Conservation (phyloP, 1,284 basidiomycete species). For the Papiliotrema terrestris region DNA sequence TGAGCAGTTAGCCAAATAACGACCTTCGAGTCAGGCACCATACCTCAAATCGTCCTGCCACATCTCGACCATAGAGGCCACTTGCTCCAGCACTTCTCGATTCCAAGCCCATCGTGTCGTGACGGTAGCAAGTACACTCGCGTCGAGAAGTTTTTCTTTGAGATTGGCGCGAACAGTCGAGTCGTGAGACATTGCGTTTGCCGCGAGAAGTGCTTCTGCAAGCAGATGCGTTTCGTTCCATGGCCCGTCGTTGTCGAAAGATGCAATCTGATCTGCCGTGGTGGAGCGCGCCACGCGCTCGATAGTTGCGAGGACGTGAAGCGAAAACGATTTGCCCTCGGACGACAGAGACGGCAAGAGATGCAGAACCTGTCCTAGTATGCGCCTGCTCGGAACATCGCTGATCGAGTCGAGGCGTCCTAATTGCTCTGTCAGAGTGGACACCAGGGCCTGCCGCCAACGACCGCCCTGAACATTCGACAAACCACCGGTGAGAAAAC, state of each 20-base stretch:
- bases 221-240: slow-evolving; percentile 39
- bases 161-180: slow-evolving; percentile 16
- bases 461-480: slow-evolving; percentile 47
- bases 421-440: slow-evolving; percentile 18
- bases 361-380: slow-evolving; percentile 31
- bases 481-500: slow-evolving; percentile 42
- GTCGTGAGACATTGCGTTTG: background rate
- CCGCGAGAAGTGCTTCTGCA: slow-evolving; percentile 18
- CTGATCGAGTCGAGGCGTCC: slow-evolving; percentile 4
- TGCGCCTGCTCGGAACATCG: slow-evolving; percentile 14
- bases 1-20: background rate
- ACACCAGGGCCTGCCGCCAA: slow-evolving; percentile 39
- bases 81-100: slow-evolving; percentile 55
- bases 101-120: slow-evolving; percentile 60
- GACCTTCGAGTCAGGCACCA: slow-evolving; percentile 6
- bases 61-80: slow-evolving; percentile 54
- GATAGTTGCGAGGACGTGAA: no score
- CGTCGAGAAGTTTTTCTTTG: slow-evolving; percentile 19
- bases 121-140: slow-evolving; percentile 51
- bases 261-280: slow-evolving; percentile 1
- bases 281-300: no score
- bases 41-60: slow-evolving; percentile 20
- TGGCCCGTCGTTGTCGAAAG: slow-evolving; percentile 22
- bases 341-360: slow-evolving; percentile 30
- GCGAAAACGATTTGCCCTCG: slow-evolving; percentile 20